Percentiles rank a stretch among this genome's conserved stretches.
These are phyloP conservation scores for Trichocladium uniseriatum DNA, from an alignment of 495 filamentous ascomycete species.

Conservation along the genomic window DNA sequence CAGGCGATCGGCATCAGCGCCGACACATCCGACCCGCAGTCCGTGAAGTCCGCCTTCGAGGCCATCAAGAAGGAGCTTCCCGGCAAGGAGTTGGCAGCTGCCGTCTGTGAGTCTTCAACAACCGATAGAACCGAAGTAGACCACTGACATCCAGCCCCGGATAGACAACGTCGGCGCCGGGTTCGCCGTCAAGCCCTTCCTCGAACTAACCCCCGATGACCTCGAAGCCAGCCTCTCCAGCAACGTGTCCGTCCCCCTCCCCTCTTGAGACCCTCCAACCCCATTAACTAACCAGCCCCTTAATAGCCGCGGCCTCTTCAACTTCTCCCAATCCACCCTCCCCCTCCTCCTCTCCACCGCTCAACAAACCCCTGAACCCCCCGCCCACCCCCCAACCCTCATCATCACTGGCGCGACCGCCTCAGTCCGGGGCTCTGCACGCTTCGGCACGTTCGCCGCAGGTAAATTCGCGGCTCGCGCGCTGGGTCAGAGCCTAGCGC, in stretches of 20 bases:
- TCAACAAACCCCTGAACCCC: slow-evolving; percentile 27
- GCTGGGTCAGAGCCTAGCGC: slow-evolving; percentile 65
- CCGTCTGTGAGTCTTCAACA: slow-evolving; percentile 46
- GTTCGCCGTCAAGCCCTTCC: slow-evolving; percentile 68
- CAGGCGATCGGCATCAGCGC: slow-evolving; percentile 68
- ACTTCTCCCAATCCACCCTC: slow-evolving; percentile 64
- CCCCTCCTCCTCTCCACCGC: slow-evolving; percentile 58
- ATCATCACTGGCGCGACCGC: slow-evolving; percentile 89
- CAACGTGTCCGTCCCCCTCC: slow-evolving; percentile 47
- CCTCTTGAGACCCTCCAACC: background rate
- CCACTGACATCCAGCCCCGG: background rate
- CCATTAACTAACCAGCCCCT: background rate
- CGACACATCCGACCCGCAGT: slow-evolving; percentile 55
- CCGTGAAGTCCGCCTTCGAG: slow-evolving; percentile 57
- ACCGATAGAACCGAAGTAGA: background rate
- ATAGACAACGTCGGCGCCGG: slow-evolving; percentile 56
- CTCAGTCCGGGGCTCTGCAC: slow-evolving; percentile 61
- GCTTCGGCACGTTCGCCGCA: slow-evolving; percentile 62
- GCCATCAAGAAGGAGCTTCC: slow-evolving; percentile 51
- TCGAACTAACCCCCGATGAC: slow-evolving; percentile 61
- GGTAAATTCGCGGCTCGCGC: slow-evolving; percentile 78
- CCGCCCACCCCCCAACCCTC: slow-evolving; percentile 59
- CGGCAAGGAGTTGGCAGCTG: slow-evolving; percentile 54
- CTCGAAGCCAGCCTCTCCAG: slow-evolving; percentile 46
- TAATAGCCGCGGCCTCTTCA: slow-evolving; percentile 59